Conservation (phyloP, 768 basidiomycete genomes). For the Tulasnella sp. region DNA sequence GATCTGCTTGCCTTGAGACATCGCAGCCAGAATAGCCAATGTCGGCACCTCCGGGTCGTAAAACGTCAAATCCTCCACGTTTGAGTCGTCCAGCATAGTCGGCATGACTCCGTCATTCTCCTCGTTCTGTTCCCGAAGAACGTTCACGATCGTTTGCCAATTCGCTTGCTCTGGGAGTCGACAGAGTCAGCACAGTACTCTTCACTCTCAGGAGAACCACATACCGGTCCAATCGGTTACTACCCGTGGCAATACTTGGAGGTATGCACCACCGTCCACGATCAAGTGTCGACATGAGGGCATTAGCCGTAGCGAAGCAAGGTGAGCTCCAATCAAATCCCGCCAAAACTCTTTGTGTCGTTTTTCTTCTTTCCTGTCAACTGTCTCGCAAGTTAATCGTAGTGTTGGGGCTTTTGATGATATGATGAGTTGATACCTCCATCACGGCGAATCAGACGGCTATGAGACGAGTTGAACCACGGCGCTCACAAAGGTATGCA, state of each 20-base stretch:
- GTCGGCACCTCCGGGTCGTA: neutral
- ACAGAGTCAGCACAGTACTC: neutral
- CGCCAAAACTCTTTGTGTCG: neutral
- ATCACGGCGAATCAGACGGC: neutral
- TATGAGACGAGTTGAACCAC: neutral
- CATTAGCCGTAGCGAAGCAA: conserved; percentile 2
- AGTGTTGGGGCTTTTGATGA: neutral
- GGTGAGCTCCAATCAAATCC: conserved; percentile 6
- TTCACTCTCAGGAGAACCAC: neutral
- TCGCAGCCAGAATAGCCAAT: neutral
- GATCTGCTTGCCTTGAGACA: conserved; percentile 4
- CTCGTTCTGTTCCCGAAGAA: conserved; percentile 6
- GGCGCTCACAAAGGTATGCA: conserved; percentile 2
- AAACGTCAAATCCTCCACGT: neutral
- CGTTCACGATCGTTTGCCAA: neutral
- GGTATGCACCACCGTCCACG: conserved; percentile 2
- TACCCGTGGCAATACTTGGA: neutral
- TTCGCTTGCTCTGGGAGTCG: neutral
- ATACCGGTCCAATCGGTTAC: neutral
- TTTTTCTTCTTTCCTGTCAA: neutral
- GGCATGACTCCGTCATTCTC: conserved; percentile 1
- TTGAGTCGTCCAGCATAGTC: neutral
- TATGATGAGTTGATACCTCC: neutral
- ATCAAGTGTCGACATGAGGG: neutral
- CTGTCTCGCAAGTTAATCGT: neutral